Evolutionary conservation across 495 filamentous ascomycete species (phyloP), one percentile per base, ranked within the genome.

Genomic region (Penicillium parvum): DNA sequence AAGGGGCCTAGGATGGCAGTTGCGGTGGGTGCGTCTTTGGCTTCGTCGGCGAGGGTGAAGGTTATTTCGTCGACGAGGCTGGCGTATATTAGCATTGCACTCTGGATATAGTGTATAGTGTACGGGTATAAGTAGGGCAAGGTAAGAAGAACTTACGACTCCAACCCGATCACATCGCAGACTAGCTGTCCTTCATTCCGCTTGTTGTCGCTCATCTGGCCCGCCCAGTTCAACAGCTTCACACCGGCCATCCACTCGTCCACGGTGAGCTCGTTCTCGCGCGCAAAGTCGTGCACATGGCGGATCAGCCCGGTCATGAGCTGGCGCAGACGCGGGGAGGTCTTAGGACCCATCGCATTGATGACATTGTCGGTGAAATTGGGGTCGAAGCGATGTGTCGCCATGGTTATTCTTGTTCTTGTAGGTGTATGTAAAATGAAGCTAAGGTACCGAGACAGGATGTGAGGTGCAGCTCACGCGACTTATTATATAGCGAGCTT

Each of bases 1-100:
- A 89, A 89, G 3, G 86, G 86, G 5, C 86, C 86, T 0, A 90
- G 75, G 41, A 89, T 82, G 29, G 85, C 75, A 3, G 85, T 85
- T 12, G 83, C 75, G 8, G 86, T 90, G 23, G 76, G 74, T 9
- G 67, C 59, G 30, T 72, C 76, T 8, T 40, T 43, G 40, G 68
- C 74, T 40, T 74, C 69, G 18, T 64, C 56, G 30, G 75, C 75
- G 40, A 80, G 66, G 39, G 76, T 85, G 55, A 81, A 82, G 26
- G 83, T 88, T 53, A 90, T 88, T 56, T 88, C 83, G 60, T 89
- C 86, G 30, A 85, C 81, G 8, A 90, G 73, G 5, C 71, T 73
- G 22, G 9, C 29, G 4, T 18, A 8, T 14, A 12, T 28, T n/a
- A 46, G 33, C 4, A 37, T 22, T n/a, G 5, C 8, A 4, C 6